These are phyloP conservation scores for Penstemon barbatus DNA, from an alignment of 257 asterid genomes.

Conservation along the genomic window DNA sequence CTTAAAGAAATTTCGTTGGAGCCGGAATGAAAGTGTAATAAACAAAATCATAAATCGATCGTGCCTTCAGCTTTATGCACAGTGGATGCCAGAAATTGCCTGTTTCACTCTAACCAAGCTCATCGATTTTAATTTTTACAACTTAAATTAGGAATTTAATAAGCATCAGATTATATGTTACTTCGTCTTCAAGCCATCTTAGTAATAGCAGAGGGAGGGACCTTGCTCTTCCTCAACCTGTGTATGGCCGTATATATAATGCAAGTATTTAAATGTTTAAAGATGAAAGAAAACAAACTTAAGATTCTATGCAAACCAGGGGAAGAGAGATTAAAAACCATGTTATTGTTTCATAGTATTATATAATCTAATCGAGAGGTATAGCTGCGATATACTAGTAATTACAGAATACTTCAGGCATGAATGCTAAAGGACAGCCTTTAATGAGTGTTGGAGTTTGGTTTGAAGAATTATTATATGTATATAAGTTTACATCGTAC, in stretches of 20 bases:
- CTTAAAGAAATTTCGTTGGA: neutral
- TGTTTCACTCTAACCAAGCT: conserved; percentile 12
- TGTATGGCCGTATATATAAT: too few relatives aligned
- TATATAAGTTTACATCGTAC: neutral
- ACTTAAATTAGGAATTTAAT: neutral
- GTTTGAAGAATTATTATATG: neutral
- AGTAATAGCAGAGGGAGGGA: neutral
- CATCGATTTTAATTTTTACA: neutral
- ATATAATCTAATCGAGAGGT: neutral
- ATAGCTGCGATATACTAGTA: neutral
- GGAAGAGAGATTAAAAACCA: neutral
- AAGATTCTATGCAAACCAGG: neutral
- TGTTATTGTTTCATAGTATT: neutral
- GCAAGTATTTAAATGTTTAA: too few relatives aligned
- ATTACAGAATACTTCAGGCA: too few relatives aligned
- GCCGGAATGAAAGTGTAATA: neutral
- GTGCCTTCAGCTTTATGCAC: neutral
- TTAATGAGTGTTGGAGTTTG: neutral
- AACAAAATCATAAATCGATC: neutral
- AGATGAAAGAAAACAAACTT: too few relatives aligned
- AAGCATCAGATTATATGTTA: conserved; percentile 1
- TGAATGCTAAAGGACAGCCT: neutral
- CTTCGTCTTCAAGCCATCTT: conserved; percentile 7
- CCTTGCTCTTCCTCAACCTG: neutral
- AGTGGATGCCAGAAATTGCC: neutral